Base-by-base conservation (phyloP, 2,329 filamentous ascomycete genomes). In the Colletotrichum echinochloae region DNA sequence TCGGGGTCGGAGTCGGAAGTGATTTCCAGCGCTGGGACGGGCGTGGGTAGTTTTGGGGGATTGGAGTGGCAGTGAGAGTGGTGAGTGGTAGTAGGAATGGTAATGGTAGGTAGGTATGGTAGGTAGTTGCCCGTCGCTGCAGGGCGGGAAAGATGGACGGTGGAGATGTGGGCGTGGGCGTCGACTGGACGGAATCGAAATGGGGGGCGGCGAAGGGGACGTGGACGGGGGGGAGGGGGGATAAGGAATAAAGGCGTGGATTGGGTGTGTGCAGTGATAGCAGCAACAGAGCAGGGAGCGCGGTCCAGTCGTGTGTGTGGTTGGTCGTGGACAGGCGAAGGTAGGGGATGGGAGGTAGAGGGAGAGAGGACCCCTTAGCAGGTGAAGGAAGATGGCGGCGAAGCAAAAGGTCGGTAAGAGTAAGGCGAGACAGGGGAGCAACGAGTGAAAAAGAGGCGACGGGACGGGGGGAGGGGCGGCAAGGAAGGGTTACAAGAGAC, bases 81-180 rank as follows among this genome's bases (percentile, higher is more conserved):
- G 67, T 61, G 44, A 70, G 52, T 70, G 64, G 64, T 65, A 67
- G 59, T 67, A 44, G 54, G 49, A 66, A 49, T 70, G 66, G 62
- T 56, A 61, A 41, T 60, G 48, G 71, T 46, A 66, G 66, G 66
- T 52, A 60, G 55, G 54, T 46, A 68, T 41, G 60, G 56, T 66
- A 39, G 63, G 56, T 70, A 51, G 67, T 62, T 66, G 67, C 67
- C 37, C 28, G 67, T 66, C 60, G 67, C 67, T 70, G 67, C 67
- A 70, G 67, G 63, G 67, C 67, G 67, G 67, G 59, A 70, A 70
- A 70, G 67, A 70, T 67, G 67, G 63, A 65, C 33, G 61, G 67
- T 61, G 63, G 63, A 59, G 64, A 56, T n/a, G 51, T 35, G 51
- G 51, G 8, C 20, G 51, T 35, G 20, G 30, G 30, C 20, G 30